A percentile compares a stretch with the other conserved stretches of the same genome.
Evolutionary conservation across 305 asterid genomes (phyloP).

Genomic region (Petunia hybrid): DNA sequence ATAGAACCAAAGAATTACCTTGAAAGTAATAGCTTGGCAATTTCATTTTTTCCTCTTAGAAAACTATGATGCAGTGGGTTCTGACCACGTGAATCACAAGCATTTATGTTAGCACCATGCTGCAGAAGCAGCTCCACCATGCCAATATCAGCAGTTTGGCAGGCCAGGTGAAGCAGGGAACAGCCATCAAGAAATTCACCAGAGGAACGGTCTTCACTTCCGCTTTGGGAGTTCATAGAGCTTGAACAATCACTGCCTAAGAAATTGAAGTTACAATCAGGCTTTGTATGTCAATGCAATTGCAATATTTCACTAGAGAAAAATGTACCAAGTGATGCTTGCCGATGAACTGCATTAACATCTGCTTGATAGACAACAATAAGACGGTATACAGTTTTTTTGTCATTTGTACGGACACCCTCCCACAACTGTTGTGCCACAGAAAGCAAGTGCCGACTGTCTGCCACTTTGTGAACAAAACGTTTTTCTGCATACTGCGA

Average conservation of each 20-base stretch:
- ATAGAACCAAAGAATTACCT: constrained; percentile 55
- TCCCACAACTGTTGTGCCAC: constrained; percentile 83
- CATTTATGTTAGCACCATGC: constrained; percentile 72
- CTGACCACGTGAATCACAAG: constrained; percentile 73
- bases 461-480: constrained; percentile 64
- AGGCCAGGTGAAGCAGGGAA: constrained; percentile 95
- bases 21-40: constrained; percentile 70
- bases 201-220: constrained; percentile 44
- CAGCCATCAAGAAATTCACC: constrained; percentile 66
- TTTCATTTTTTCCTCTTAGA: constrained; percentile 64
- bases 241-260: constrained; percentile 51
- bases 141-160: constrained; percentile 86
- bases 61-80: constrained; percentile 88
- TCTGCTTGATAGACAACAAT: constrained; percentile 70
- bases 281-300: constrained; percentile 28
- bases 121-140: constrained; percentile 98
- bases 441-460: constrained; percentile 58
- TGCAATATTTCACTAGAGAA: constrained; percentile 45
- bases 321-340: constrained; percentile 49
- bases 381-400: constrained; percentile 82
- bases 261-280: constrained; percentile 44
- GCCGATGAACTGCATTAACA: constrained; percentile 67
- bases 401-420: constrained; percentile 77
- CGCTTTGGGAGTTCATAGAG: constrained; percentile 44
- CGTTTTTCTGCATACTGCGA: constrained; percentile 84